Conservation (phyloP, 1,139 yeast genomes). For the Taphrina flavorubra region DNA sequence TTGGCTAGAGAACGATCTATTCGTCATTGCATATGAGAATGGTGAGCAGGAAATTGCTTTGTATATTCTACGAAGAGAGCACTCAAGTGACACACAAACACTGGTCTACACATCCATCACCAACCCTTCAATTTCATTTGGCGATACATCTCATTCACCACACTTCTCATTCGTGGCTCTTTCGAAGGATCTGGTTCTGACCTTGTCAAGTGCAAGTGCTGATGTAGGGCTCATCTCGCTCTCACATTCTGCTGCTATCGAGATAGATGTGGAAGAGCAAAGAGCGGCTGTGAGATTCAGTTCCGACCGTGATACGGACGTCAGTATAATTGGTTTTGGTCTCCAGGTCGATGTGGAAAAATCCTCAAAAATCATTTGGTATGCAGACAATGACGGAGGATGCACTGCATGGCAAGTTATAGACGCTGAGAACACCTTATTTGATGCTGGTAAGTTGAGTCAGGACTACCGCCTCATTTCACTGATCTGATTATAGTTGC, state of each 20-base stretch:
- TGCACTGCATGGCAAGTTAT: slow-evolving; percentile 15
- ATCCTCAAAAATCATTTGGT: slow-evolving; percentile 11
- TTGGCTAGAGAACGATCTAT: slow-evolving; percentile 47
- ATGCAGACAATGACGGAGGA: slow-evolving; percentile 35
- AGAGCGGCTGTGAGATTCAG: slow-evolving; percentile 22
- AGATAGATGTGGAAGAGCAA: slow-evolving; percentile 7
- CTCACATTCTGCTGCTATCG: slow-evolving; percentile 15
- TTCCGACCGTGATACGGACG: slow-evolving; percentile 23
- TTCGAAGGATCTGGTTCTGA: slow-evolving; percentile 28
- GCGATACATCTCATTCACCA: slow-evolving; percentile 35
- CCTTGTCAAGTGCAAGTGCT: slow-evolving; percentile 26
- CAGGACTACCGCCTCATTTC: neutral
- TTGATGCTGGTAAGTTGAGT: slow-evolving; percentile 3
- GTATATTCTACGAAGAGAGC: slow-evolving; percentile 22
- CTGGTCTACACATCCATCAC: slow-evolving; percentile 13
- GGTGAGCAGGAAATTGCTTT: slow-evolving; percentile 24
- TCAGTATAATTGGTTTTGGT: slow-evolving; percentile 22
- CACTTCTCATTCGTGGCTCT: slow-evolving; percentile 10
- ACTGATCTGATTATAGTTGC: neutral
- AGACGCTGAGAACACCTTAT: slow-evolving; percentile 19
- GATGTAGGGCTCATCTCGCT: slow-evolving; percentile 27
- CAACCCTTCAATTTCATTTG: slow-evolving; percentile 33
- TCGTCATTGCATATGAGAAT: slow-evolving; percentile 49
- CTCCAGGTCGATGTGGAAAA: neutral
- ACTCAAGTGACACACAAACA: neutral